Evolutionary conservation across 352 stramenopile species (phyloP).

Genomic region (Phytophthora litchii): DNA sequence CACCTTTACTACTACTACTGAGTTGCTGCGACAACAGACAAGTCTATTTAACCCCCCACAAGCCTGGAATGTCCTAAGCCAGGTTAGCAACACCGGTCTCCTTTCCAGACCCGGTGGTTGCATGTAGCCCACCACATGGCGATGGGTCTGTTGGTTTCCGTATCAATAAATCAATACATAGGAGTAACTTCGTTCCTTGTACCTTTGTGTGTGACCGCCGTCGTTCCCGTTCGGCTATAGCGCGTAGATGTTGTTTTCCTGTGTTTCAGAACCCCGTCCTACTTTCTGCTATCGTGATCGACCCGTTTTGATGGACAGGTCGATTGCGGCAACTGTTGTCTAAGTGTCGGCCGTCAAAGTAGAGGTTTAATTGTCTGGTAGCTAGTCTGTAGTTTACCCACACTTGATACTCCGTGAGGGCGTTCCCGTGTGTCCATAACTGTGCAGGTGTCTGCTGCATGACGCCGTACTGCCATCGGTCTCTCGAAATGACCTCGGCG

Average conservation of each 20-base stretch:
- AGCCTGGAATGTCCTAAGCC: constrained; percentile 2
- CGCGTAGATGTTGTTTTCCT: too few relatives aligned
- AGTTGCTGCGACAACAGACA: too few relatives aligned
- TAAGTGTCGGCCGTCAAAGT: not conserved
- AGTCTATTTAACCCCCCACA: too few relatives aligned
- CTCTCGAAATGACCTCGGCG: too few relatives aligned
- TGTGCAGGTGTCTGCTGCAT: not conserved
- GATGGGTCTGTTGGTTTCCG: not conserved
- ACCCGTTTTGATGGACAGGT: too few relatives aligned
- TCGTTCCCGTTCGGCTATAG: not conserved
- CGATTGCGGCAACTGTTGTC: not conserved
- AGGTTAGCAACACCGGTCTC: constrained; percentile 5
- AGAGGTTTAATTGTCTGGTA: not conserved
- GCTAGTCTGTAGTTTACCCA: not conserved
- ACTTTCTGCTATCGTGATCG: too few relatives aligned
- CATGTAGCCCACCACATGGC: not conserved
- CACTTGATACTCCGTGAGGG: not conserved
- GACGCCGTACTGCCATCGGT: not conserved
- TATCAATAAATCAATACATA: not conserved
- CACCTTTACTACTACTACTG: too few relatives aligned
- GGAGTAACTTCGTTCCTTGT: not conserved
- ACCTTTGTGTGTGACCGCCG: not conserved
- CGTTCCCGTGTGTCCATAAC: too few relatives aligned
- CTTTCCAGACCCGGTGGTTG: not conserved
- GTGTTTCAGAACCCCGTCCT: too few relatives aligned